Percentiles rank a stretch among this genome's conserved stretches.
Evolutionary conservation across 2,329 filamentous ascomycete species (phyloP).

Genomic region (Colletotrichum noveboracense): DNA sequence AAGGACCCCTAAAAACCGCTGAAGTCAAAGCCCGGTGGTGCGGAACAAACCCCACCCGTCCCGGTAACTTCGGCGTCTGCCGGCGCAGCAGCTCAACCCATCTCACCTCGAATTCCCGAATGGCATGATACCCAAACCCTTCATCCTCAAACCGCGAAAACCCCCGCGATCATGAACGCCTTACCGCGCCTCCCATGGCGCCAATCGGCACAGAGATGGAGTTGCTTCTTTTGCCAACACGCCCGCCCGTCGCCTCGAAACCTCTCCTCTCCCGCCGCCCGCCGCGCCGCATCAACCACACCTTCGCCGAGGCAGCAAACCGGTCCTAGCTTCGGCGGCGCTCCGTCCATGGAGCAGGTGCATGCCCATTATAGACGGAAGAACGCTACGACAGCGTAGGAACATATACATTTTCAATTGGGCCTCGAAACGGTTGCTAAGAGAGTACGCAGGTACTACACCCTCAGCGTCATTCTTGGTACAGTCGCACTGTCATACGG

Average conservation of each 20-base stretch:
- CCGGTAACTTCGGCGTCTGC: not conserved
- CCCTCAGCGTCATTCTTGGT: constrained; percentile 77
- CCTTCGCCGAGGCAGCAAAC: constrained; percentile 34
- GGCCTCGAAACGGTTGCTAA: constrained; percentile 16
- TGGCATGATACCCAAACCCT: not conserved
- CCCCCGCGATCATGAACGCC: constrained; percentile 40
- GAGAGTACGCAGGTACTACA: constrained; percentile 65
- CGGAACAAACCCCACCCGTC: constrained; percentile 13
- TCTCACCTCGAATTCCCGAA: not conserved
- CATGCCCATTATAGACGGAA: constrained; percentile 68
- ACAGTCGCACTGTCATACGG: constrained; percentile 83
- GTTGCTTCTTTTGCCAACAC: constrained; percentile 42
- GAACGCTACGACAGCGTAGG: constrained; percentile 65
- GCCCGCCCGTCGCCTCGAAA: constrained; percentile 32
- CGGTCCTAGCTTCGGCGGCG: constrained; percentile 20
- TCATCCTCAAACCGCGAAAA: not conserved
- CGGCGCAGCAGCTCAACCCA: not conserved
- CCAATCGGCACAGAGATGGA: constrained; percentile 35
- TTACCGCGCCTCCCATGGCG: constrained; percentile 40
- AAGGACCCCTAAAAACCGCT: not conserved
- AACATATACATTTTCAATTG: not conserved
- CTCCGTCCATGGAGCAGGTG: constrained; percentile 64
- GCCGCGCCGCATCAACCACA: constrained; percentile 33
- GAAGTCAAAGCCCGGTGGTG: not conserved
- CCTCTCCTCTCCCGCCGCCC: not conserved